A percentile compares a stretch with the other conserved stretches of the same genome.
Evolutionary conservation across 257 asterid species (phyloP).

Genomic region (Avicennia marina): DNA sequence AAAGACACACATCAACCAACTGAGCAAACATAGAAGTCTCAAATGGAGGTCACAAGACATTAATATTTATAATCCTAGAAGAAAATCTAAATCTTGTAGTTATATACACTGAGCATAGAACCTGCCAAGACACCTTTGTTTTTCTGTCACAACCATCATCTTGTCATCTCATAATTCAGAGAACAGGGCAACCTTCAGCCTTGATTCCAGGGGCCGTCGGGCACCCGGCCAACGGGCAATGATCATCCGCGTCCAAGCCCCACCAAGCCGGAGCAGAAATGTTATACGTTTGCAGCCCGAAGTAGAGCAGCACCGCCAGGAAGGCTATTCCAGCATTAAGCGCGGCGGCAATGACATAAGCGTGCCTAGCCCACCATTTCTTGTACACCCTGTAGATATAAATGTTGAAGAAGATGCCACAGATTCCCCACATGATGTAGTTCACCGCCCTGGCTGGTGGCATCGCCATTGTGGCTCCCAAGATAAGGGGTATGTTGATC

Average conservation of each 20-base stretch:
- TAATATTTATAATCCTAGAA: too few species aligned
- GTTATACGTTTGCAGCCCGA: conserved; percentile 33
- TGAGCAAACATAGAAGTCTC: too few species aligned
- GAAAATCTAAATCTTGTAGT: too few species aligned
- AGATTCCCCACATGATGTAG: conserved; percentile 12
- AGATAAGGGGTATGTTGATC: conserved; percentile 55
- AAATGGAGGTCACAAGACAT: too few species aligned
- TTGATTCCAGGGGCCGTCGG: conserved; percentile 63
- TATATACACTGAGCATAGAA: too few species aligned
- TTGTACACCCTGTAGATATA: conserved; percentile 37
- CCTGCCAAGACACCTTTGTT: too few species aligned
- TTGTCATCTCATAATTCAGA: too few species aligned
- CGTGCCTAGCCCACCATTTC: conserved; percentile 62
- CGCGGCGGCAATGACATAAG: conserved; percentile 59
- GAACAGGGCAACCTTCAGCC: conserved; percentile 47
- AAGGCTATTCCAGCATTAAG: conserved; percentile 74
- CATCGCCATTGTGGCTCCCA: conserved; percentile 36
- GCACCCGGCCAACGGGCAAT: conserved; percentile 68
- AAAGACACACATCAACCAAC: too few species aligned
- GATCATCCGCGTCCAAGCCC: conserved; percentile 56
- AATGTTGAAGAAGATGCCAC: conserved; percentile 38
- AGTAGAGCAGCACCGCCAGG: conserved; percentile 52
- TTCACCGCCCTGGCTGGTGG: conserved; percentile 70
- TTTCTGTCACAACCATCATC: too few species aligned
- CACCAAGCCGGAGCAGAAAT: conserved; percentile 42